A percentile compares a stretch with the other conserved stretches of the same genome.
Evolutionary conservation across 805 yeast genomes (phyloP).

Genomic region (Kuraishia borneana): DNA sequence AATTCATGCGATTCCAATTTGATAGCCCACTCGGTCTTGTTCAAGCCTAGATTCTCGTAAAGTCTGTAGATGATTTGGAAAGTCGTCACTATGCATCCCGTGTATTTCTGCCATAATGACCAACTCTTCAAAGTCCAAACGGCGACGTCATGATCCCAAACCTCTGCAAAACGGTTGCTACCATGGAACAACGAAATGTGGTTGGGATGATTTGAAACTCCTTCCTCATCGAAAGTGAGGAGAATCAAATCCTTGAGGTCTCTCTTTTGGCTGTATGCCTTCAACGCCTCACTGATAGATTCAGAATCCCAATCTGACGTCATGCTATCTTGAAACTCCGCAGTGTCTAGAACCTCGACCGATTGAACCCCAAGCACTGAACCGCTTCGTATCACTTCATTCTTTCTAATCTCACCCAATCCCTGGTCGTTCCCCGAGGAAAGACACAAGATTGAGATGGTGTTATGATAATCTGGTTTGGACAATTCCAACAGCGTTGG

Average conservation of each 20-base stretch:
- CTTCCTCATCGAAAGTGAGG: conserved; percentile 2
- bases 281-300: conserved; percentile 27
- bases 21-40: background rate
- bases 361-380: conserved; percentile 38
- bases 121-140: conserved; percentile 20
- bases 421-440: conserved; percentile 73
- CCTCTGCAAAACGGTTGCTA: conserved; percentile 21
- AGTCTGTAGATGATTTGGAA: conserved; percentile 12
- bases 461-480: conserved; percentile 35
- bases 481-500: conserved; percentile 55
- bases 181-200: conserved; percentile 59
- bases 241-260: background rate
- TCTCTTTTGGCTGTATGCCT: background rate
- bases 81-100: conserved; percentile 31
- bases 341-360: conserved; percentile 38
- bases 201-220: conserved; percentile 76
- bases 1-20: too few relatives aligned
- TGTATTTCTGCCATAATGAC: conserved; percentile 31
- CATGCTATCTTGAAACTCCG: conserved; percentile 47
- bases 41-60: background rate
- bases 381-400: conserved; percentile 50
- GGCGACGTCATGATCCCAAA: conserved; percentile 2
- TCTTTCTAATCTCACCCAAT: conserved; percentile 48
- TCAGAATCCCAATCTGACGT: conserved; percentile 46
- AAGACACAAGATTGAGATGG: conserved; percentile 52